Base-by-base conservation (phyloP, 1,284 basidiomycete genomes). In the Stygiomarasmius scandens region DNA sequence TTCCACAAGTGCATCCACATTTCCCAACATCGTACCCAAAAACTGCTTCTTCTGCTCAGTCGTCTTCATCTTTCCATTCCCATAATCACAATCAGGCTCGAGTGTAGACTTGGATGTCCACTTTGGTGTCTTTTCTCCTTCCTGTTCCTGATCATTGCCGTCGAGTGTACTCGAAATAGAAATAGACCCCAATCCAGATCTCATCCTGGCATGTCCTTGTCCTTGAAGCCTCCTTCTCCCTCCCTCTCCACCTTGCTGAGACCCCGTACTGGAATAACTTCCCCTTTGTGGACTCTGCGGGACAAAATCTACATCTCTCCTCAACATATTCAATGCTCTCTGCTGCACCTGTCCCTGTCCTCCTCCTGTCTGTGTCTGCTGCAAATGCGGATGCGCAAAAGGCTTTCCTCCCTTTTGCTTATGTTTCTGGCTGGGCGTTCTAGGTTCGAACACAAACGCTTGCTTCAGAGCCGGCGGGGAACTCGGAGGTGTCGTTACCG, bases 1-100 rank as follows among this genome's bases (percentile, higher is more conserved):
- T 64, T 92, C 90, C 3, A 95, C 90, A 9, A 95, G 79, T 49
- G 90, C 87, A 68, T 95, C 92, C 6, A 95, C 92, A 67, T 95
- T 95, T 1, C 92, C 93, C 49, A 95, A 70, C 84, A 93, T 88
- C 52, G 83, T 85, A 0, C 88, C 87, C 54, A 95, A 69, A 44
- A 92, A 71, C 68, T 86, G 84, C 73, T 91, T 94, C 77, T 95
- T 95, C 76, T 95, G 90, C 58, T 91, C 87, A 32, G 87, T 93
- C 23, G 86, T 89, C 63, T 83, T 79, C 56, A 77, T 73, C 49
- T 70, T 19, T 45, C 8, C 32, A 59, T 8, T 53, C 61, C n/a
- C n/a, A n/a, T n/a, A n/a, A n/a, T n/a, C n/a, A n/a, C n/a, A n/a
- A n/a, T n/a, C n/a, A n/a, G n/a, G n/a, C 29, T 32, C 29, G 12